Evolutionary conservation across 371 early-diverging fungal genomes (phyloP), one percentile per base, ranked within the genome.

Genomic region (Phascolomyces articulosus): DNA sequence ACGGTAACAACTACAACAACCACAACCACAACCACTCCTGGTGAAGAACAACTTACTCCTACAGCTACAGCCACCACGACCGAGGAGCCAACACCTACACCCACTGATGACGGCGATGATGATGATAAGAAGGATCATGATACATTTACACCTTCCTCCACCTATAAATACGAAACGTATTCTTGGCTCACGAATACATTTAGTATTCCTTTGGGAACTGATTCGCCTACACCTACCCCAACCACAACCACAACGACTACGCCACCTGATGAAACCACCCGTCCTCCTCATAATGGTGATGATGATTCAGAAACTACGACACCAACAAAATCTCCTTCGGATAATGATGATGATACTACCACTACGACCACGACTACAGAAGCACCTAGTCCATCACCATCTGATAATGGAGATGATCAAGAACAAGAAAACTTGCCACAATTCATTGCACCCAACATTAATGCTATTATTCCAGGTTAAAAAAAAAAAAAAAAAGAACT

Each of bases 391-490:
- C 18, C 62, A 21, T 47, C 58, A 15, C 27, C 66, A 2, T 40
- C 70, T 28, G 40, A 40, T n/a, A 40, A 21, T 48, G 23, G 40
- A 20, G 40, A 31, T 15, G 27, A 58, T 11, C 34, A 34, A 11
- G 34, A 34, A 34, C 0, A 34, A 23, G 48, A 64, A 27, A 67
- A 54, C 24, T 29, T 79, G 3, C 82, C 82, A 29, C 69, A 78
- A 58, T 77, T 69, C 58, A 82, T 82, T 72, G 79, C 79, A 9
- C 82, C 82, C 24, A 82, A 82, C 54, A 60, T 75, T 4, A 67
- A 77, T 68, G 79, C 79, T 11, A 75, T 77, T 61, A 77, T 82
- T 56, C 82, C 82, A 29, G 26, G 77, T 71, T 34, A 34, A 34
- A 34, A 34, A 34, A 34, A 0, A 34, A 34, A 0, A 11, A 34